These are phyloP conservation scores for Saussurea involucrata DNA, from an alignment of 129 eudicot genomes.

Conservation along the genomic window DNA sequence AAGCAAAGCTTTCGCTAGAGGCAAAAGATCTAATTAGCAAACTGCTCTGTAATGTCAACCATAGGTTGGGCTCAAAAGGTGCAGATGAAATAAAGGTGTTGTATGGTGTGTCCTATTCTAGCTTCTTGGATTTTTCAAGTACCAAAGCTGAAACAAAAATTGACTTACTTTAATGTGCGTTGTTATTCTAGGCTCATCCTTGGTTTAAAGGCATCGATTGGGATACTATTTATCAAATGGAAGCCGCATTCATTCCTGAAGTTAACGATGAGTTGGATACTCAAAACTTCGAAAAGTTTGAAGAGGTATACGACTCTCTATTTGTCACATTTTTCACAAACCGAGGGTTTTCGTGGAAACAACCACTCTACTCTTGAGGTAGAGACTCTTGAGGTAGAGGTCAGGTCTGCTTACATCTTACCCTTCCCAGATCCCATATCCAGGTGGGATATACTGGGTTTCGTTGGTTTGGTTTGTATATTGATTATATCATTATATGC, in stretches of 20 bases:
- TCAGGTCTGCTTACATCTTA: background rate
- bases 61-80: constrained; percentile 88
- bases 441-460: background rate
- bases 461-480: background rate
- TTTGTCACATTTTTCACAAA: background rate
- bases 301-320: constrained; percentile 51
- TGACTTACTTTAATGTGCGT: constrained; percentile 22
- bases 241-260: constrained; percentile 95
- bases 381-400: background rate
- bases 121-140: constrained; percentile 22
- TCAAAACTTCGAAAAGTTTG: constrained; percentile 94
- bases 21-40: constrained; percentile 91
- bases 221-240: constrained; percentile 83
- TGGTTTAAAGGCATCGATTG: constrained; percentile 93
- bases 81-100: constrained; percentile 98
- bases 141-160: background rate
- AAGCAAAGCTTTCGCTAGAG: constrained; percentile 71
- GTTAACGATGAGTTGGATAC: constrained; percentile 96
- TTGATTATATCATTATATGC: background rate
- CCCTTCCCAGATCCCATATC: background rate
- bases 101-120: constrained; percentile 59
- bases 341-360: background rate
- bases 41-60: constrained; percentile 84
- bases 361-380: background rate
- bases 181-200: constrained; percentile 67